Evolutionary conservation across 768 basidiomycete species (phyloP), one percentile per base, ranked within the genome.

Genomic region (Serendipita indica): DNA sequence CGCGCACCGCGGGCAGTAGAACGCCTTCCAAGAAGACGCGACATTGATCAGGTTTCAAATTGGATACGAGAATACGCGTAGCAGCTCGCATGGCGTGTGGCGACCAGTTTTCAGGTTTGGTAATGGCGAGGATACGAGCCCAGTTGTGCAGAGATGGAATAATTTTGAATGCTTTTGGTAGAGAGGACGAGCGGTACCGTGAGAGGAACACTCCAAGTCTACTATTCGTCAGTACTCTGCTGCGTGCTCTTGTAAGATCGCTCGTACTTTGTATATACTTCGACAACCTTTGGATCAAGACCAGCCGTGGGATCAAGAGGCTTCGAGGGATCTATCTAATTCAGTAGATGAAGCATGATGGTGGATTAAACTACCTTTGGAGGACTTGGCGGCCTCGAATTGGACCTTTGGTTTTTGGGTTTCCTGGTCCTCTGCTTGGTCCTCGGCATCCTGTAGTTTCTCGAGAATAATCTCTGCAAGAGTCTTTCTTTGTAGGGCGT

Each of bases 131-230:
- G 62, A 98, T 83, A 49, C 91, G 86, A 7, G 93, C 92, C 96
- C 96, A 99, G 61, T 88, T 84, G 2, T 90, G 87, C 25, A 97
- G 81, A 10, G 93, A 86, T 20, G 96, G 96, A 45, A 99, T 87
- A 62, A 99, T 86, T 75, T 99, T 99, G 81, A 99, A 93, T 2
- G 92, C 77, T 72, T 98, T 98, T 30, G 96, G 96, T 1, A 99
- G 78, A 1, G 92, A 83, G 0, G 93, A 93, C 13, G 92, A 92
- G 65, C 86, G 89, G 75, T 99, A 97, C 59, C 83, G 82, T 39
- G 79, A 83, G 32, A 99, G 78, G 61, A 93, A 81, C 60, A 78
- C 71, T 16, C 91, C 96, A 58, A 97, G 78, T 73, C 94, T 97
- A 67, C 0, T 25, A 57, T 33, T 27, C 22, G 58, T 39, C 7